These are phyloP conservation scores for Globisporangium parvum DNA, from an alignment of 352 stramenopile genomes.

Conservation along the genomic window DNA sequence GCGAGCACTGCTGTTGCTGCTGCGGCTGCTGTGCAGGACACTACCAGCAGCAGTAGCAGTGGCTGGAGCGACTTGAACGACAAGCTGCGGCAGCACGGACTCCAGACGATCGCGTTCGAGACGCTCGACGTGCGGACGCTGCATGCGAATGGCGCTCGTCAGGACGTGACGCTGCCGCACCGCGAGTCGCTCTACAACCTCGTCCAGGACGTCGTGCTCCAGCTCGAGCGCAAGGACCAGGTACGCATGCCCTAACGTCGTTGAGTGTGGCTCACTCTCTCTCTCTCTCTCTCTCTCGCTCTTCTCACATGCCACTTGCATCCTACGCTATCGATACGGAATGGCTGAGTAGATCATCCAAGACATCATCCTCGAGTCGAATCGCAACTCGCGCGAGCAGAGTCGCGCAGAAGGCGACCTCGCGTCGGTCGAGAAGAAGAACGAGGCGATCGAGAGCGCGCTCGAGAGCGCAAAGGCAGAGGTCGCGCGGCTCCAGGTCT, in stretches of 20 bases:
- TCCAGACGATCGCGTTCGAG: conserved; percentile 38
- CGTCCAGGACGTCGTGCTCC: conserved; percentile 54
- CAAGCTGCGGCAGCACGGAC: conserved; percentile 48
- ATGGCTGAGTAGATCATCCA: conserved; percentile 70
- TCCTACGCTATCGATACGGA: too few species aligned
- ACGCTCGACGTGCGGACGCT: conserved; percentile 11
- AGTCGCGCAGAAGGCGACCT: conserved; percentile 40
- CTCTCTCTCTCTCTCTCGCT: conserved; percentile 2
- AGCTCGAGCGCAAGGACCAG: conserved; percentile 66
- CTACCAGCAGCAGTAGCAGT: too few species aligned
- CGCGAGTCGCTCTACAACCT: conserved; percentile 44
- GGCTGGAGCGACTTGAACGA: conserved; percentile 34
- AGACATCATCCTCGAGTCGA: conserved; percentile 65
- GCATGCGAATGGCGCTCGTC: too few species aligned
- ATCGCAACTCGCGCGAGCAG: conserved; percentile 47
- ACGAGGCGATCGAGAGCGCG: conserved; percentile 28
- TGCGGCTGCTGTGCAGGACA: too few species aligned
- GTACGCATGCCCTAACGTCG: too few species aligned
- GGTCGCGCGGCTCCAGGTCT: conserved; percentile 50
- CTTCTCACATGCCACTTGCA: too few species aligned
- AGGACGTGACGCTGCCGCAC: conserved; percentile 24
- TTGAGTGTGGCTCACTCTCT: too few species aligned
- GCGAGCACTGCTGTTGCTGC: too few species aligned
- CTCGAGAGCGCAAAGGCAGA: conserved; percentile 49
- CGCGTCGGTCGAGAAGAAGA: conserved; percentile 43